Base-by-base conservation (phyloP, 2,329 filamentous ascomycete genomes). In the Paraconiothyrium brasiliense region DNA sequence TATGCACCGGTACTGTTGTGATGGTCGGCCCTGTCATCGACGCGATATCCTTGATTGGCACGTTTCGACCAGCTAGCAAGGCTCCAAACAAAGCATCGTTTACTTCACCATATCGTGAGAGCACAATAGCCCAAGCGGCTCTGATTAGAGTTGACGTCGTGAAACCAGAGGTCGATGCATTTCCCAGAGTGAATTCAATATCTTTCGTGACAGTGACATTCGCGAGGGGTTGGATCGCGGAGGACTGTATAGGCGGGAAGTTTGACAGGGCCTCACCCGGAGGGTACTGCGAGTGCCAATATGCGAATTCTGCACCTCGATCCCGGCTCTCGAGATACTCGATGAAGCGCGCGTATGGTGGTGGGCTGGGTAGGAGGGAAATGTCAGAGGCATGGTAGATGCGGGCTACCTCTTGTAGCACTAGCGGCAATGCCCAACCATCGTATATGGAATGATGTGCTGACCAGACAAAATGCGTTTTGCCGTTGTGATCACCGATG, bases 1-100 rank as follows among this genome's bases (percentile, higher is more conserved):
- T 72, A 14, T 83, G 80, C 7, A 86, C 76, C 0, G 85, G 85
- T 1, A 87, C 80, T 0, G 85, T 87, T 1, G 84, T 82, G 64
- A 87, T 85, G 78, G 85, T 85, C 9, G 76, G 78, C 6, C 76
- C 78, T 27, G 72, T 66, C 22, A 80, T 75, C n/a, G 69, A 55
- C 7, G 69, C 66, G 43, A 78, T 73, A 10, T 71, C 72, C 13
- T 55, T 35, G 14, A 68, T 44, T 14, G 61, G 34, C 16, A 63
- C 16, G 39, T 65, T 61, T 13, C 66, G 59, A 5, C 64, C 66
- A 14, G 58, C 39, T 11, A 67, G 34, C 10, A 57, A 58, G 22
- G 39, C 43, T n/a, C 47, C 66, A 34, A 68, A 66, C 14, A 63
- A 30, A 5, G 60, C 58, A 47, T 66, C 56, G 62, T 43, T 51